Conservation (phyloP, 208 protist species). For the Zelonia costaricensis region DNA sequence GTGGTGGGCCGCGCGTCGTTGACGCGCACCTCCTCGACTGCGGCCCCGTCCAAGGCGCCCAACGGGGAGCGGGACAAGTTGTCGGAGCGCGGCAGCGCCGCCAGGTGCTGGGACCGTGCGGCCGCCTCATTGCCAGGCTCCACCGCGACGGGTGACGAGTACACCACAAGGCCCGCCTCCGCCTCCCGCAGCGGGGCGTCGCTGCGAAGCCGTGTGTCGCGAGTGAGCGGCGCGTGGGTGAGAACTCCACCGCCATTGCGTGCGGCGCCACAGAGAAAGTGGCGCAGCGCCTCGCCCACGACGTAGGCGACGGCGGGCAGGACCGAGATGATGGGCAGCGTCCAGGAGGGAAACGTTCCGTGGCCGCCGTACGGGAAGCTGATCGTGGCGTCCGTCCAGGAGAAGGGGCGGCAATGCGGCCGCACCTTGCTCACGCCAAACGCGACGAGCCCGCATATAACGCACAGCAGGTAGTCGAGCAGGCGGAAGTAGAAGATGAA, state of each 20-base stretch:
- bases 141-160: too few species aligned
- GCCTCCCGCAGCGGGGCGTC: background rate
- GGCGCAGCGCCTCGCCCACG: conserved; percentile 24
- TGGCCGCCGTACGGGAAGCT: conserved; percentile 24
- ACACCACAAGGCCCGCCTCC: background rate
- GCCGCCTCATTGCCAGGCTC: background rate
- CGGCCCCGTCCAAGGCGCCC: too few species aligned
- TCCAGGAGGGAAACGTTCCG: conserved; percentile 55
- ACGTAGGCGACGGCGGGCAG: conserved; percentile 39
- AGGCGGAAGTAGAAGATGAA: conserved; percentile 34
- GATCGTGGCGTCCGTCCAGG: conserved; percentile 48
- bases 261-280: conserved; percentile 4
- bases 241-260: background rate
- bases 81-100: too few species aligned
- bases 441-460: conserved; percentile 21
- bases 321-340: conserved; percentile 39
- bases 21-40: too few species aligned
- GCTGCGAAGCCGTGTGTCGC: background rate
- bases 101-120: too few species aligned
- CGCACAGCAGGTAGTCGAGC: conserved; percentile 47
- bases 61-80: too few species aligned
- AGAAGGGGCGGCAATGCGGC: conserved; percentile 57
- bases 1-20: too few species aligned
- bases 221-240: background rate
- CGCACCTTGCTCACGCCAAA: conserved; percentile 18